Evolutionary conservation across 108 stramenopile genomes (phyloP), one percentile per base, ranked within the genome.

Genomic region (Cyclostephanos tholiformis): DNA sequence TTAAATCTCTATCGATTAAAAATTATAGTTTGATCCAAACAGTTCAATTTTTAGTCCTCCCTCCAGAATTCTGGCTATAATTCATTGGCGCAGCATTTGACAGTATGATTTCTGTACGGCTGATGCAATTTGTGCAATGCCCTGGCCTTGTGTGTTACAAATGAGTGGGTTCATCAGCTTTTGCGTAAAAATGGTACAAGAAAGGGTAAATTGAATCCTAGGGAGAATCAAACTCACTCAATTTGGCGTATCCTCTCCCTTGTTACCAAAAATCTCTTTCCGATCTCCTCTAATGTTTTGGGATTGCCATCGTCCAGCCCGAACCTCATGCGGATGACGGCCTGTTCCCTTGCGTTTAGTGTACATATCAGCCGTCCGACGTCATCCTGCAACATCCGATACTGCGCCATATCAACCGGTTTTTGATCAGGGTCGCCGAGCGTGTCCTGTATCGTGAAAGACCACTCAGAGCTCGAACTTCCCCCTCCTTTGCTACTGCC

Each of bases 231-330:
- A 30, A 62, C 61, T 62, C 36, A 62, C 61, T 99, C 98, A 63
- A 99, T 97, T 79, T 97, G 97, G 43, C 98, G 91, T 75, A 97
- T 94, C 20, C 98, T 83, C 65, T 99, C 98, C 48, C 96, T 84
- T 6, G 96, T 97, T 14, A 97, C 88, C 14, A 82, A 84, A 64
- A 97, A 95, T 30, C 77, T 82, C 48, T 74, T 80, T 20, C 96
- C 97, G 55, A 99, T 91, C 72, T 99, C 96, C 74, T 97, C 96
- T 63, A 97, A 71, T 13, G 97, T 97, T 75, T 91, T 94, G 14
- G 93, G 70, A 23, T 82, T 85, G 9, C 96, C 97, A 62, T 97
- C 97, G 61, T 96, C 95, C 20, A 99, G 84, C 39, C 98, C 98
- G 76, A 91, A 99, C 32, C 98, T 79, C 96, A 97, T 91, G 16